phyloP scores from a whole-genome alignment of 768 basidiomycete species.

The Brasilioporus rufonigricans region DNA sequence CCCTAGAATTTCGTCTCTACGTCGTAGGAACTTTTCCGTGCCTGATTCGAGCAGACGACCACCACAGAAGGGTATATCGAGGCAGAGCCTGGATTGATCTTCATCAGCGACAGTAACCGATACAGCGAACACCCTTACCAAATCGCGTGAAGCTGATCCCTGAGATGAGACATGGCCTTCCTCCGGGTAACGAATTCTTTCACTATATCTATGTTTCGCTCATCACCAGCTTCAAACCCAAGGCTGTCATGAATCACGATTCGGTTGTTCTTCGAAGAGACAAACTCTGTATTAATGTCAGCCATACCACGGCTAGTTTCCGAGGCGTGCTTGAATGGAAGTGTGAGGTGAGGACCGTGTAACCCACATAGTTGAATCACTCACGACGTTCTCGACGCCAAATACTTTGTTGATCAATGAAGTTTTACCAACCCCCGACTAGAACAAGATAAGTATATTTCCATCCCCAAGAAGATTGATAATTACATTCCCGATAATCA shows the following conservation, averaged over 20 bases:
- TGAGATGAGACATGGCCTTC: neutral
- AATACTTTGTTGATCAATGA: conserved; percentile 12
- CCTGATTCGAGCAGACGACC: conserved; percentile 16
- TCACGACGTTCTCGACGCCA: conserved; percentile 11
- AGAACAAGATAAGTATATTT: neutral
- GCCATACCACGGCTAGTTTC: neutral
- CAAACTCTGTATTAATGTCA: conserved; percentile 13
- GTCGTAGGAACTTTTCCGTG: conserved; percentile 7
- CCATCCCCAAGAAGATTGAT: neutral
- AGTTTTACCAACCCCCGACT: conserved; percentile 18
- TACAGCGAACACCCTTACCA: conserved; percentile 1
- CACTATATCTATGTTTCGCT: conserved; percentile 2
- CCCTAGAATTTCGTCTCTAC: conserved; percentile 7
- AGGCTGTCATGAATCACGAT: conserved; percentile 20
- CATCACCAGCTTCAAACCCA: conserved; percentile 15
- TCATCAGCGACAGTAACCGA: neutral
- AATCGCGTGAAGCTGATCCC: conserved; percentile 13
- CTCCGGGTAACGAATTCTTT: conserved; percentile 4
- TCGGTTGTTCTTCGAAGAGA: conserved; percentile 11
- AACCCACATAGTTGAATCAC: neutral
- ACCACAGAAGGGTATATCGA: conserved; percentile 13
- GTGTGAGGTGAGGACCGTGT: neutral
- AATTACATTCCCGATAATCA: conserved; percentile 17
- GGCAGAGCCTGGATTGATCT: conserved; percentile 9
- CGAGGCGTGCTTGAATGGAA: conserved; percentile 4